These are phyloP conservation scores for Diplodia intermedia DNA, from an alignment of 2,329 filamentous ascomycete genomes.

Conservation along the genomic window DNA sequence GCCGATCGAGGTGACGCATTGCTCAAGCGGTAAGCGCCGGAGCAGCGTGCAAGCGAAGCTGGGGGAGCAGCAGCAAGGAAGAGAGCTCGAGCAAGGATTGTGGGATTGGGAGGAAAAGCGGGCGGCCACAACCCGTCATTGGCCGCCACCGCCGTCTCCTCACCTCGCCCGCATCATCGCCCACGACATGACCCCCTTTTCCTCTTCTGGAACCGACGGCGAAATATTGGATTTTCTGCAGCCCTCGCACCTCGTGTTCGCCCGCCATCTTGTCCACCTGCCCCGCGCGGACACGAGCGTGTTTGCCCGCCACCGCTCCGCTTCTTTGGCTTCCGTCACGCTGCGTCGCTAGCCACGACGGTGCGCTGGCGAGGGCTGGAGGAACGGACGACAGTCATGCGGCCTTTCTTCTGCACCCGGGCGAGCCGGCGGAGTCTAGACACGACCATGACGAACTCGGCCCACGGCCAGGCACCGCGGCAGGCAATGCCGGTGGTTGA, in stretches of 20 bases:
- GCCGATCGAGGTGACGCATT: conserved; percentile 5
- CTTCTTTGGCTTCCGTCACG: background rate
- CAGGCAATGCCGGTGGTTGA: background rate
- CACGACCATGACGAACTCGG: background rate
- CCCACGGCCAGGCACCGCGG: conserved; percentile 3
- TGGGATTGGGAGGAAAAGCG: background rate
- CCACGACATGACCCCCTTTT: background rate
- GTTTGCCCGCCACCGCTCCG: conserved; percentile 5
- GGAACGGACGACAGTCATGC: background rate
- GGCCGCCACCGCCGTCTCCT: background rate
- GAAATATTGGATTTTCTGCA: conserved; percentile 1
- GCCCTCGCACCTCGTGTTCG: background rate
- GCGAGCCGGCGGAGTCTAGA: background rate
- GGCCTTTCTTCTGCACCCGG: background rate
- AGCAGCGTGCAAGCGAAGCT: conserved; percentile 17
- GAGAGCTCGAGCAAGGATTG: conserved; percentile 1
- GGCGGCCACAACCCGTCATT: conserved; percentile 3
- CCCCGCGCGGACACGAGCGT: conserved; percentile 1
- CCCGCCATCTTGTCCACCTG: background rate
- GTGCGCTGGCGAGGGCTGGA: conserved; percentile 8
- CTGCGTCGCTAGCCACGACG: conserved; percentile 5
- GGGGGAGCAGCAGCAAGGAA: conserved; percentile 6
- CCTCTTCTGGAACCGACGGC: background rate
- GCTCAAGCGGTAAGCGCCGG: conserved; percentile 13
- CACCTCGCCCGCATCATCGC: conserved; percentile 5